phyloP scores from a whole-genome alignment of 768 basidiomycete species.

The Mycena leptocephala region DNA sequence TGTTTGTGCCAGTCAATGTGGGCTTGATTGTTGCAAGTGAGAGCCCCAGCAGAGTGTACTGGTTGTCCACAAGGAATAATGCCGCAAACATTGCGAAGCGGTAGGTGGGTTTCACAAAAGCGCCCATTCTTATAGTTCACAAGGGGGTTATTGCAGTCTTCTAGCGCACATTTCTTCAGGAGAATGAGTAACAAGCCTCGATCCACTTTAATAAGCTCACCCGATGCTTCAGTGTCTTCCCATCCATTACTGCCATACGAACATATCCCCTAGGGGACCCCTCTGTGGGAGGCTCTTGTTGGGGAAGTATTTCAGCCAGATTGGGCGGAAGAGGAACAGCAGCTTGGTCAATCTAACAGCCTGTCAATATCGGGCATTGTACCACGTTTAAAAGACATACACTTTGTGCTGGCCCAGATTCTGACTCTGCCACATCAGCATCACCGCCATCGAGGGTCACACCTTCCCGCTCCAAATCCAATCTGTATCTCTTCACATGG shows the following conservation, averaged over 20 bases:
- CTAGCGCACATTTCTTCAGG: too few relatives aligned
- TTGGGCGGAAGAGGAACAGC: neutral
- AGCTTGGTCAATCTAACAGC: neutral
- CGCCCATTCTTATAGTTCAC: conserved; percentile 48
- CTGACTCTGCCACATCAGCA: conserved; percentile 27
- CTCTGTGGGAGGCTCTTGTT: neutral
- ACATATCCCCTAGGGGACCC: conserved; percentile 38
- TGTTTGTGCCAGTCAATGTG: conserved; percentile 11
- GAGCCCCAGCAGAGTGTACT: neutral
- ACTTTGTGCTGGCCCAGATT: conserved; percentile 19
- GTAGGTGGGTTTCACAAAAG: conserved; percentile 44
- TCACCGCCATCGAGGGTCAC: neutral
- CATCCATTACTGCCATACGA: conserved; percentile 51
- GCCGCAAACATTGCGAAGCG: neutral
- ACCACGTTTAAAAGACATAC: neutral
- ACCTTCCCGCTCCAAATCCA: neutral
- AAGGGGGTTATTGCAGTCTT: conserved; percentile 39
- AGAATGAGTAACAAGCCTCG: neutral
- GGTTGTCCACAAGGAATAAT: neutral
- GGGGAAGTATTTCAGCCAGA: neutral
- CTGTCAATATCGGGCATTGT: neutral
- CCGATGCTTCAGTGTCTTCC: conserved; percentile 45
- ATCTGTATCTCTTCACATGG: conserved; percentile 19
- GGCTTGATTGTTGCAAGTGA: neutral
- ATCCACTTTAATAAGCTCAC: conserved; percentile 37